Percentiles rank a stretch among this genome's conserved stretches.
phyloP scores from a whole-genome alignment of 176 grass and related monocot species.

The Lolium rigidum region DNA sequence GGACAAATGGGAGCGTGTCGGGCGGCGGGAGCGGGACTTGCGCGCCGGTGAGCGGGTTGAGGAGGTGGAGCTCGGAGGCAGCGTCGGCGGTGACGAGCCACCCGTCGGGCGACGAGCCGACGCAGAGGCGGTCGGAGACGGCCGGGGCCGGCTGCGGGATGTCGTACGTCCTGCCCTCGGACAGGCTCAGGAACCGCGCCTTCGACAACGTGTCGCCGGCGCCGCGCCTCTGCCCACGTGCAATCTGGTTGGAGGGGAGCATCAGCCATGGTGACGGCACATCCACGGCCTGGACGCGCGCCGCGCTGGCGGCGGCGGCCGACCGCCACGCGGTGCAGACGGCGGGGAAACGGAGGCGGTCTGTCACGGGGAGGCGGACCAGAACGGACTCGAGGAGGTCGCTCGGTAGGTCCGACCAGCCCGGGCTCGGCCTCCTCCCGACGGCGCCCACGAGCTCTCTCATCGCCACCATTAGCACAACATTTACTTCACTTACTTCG shows the following conservation, averaged over 20 bases:
- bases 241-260: conserved; percentile 45
- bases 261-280: conserved; percentile 61
- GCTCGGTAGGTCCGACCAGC: conserved; percentile 36
- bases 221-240: not conserved
- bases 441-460: conserved; percentile 9
- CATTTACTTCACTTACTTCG: not conserved
- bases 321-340: conserved; percentile 57
- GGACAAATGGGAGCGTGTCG: conserved; percentile 48
- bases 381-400: conserved; percentile 54
- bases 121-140: conserved; percentile 25
- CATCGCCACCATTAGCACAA: conserved; percentile 10
- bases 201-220: not conserved
- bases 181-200: conserved; percentile 54
- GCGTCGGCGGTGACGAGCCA: conserved; percentile 61
- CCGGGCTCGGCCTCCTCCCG: not conserved
- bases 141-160: conserved; percentile 48
- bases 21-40: conserved; percentile 50
- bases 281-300: not conserved
- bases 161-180: conserved; percentile 44
- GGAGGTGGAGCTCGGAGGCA: conserved; percentile 50
- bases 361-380: conserved; percentile 40
- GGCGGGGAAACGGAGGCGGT: conserved; percentile 52
- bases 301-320: not conserved
- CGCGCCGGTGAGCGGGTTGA: conserved; percentile 49
- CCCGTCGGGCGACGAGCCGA: conserved; percentile 48